Evolutionary conservation across 106 monocot genomes (phyloP).

Genomic region (Hemerocallis citrina): DNA sequence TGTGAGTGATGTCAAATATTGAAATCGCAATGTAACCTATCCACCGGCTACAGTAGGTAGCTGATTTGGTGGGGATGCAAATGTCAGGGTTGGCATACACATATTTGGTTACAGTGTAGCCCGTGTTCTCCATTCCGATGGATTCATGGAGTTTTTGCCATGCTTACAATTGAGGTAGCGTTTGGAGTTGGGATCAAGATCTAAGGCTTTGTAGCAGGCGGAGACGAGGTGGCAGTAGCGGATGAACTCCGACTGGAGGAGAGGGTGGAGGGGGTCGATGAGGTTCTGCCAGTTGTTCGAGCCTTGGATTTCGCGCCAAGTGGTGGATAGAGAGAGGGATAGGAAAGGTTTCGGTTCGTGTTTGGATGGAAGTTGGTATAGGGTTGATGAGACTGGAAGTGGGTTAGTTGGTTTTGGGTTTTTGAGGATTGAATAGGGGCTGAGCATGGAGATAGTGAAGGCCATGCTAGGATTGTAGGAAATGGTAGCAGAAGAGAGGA

Average conservation of each 20-base stretch:
- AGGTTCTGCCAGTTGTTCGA: slow-evolving; percentile 37
- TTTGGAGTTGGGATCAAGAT: too few relatives aligned
- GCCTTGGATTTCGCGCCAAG: slow-evolving; percentile 48
- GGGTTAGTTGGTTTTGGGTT: too few relatives aligned
- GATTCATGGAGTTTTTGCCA: slow-evolving; percentile 16
- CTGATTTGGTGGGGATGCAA: too few relatives aligned
- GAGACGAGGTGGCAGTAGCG: slow-evolving; percentile 39
- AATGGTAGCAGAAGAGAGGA: too few relatives aligned
- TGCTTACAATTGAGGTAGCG: slow-evolving; percentile 51
- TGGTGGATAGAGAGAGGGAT: too few relatives aligned
- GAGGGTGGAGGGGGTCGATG: slow-evolving; percentile 26
- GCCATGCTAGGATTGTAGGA: too few relatives aligned
- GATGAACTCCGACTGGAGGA: slow-evolving; percentile 35
- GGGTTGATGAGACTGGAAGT: too few relatives aligned
- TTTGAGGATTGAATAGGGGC: too few relatives aligned
- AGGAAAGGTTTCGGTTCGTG: too few relatives aligned
- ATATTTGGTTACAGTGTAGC: slow-evolving; percentile 38
- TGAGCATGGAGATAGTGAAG: too few relatives aligned
- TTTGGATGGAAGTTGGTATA: too few relatives aligned
- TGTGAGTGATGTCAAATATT: too few relatives aligned
- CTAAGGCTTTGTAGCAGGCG: slow-evolving; percentile 51
- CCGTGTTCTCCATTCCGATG: slow-evolving; percentile 20
- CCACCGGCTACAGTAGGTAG: slow-evolving; percentile 40
- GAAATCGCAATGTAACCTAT: slow-evolving; percentile 55
- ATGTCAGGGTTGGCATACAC: slow-evolving; percentile 41